Evolutionary conservation across 2,329 filamentous ascomycete genomes (phyloP), one percentile per base, ranked within the genome.

Genomic region (Penicillium sp.): DNA sequence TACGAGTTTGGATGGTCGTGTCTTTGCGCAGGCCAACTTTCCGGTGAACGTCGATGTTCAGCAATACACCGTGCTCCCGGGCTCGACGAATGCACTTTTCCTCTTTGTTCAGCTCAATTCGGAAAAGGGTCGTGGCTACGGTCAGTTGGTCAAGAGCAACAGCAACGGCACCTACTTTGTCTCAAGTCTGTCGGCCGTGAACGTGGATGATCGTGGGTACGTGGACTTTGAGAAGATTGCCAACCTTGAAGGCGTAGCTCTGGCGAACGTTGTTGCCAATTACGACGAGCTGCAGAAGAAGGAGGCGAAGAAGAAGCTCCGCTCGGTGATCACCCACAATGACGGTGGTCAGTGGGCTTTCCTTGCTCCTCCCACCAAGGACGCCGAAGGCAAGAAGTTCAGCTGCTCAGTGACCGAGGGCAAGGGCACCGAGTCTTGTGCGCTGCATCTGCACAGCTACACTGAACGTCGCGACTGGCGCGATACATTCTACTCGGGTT

Each of bases 151-250:
- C 70, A 98, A 97, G 80, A 96, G 90, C 64, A 98, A 98, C 73
- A 96, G 90, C 60, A 97, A 98, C 64, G 93, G 93, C 46, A 98
- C 93, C 0, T 93, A 87, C 1, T 98, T 96, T 62, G 88, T 95
- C 9, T 74, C 95, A 55, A 94, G 88, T 67, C 76, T 93, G 25
- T 75, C 81, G 42, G 82, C 81, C 18, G 89, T 97, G 63, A 96
- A 97, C 68, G 81, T 88, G 58, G 83, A 96, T 63, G 73, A 78
- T 9, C 59, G 66, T 2, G 90, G 84, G 38, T 96, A 84, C 62
- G 91, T 95, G 39, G 93, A 98, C 65, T 98, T 95, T 68, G 93
- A 98, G 67, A 96, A 95, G 73, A 89, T 96, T 76, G 80, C 87
- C 41, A 90, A 90, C 3, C 76, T 98, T 11, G 91, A 98, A 68